Percentiles rank a stretch among this genome's conserved stretches.
Evolutionary conservation across 345 rosid genomes (phyloP).

Genomic region (Cardiospermum halicacabum): DNA sequence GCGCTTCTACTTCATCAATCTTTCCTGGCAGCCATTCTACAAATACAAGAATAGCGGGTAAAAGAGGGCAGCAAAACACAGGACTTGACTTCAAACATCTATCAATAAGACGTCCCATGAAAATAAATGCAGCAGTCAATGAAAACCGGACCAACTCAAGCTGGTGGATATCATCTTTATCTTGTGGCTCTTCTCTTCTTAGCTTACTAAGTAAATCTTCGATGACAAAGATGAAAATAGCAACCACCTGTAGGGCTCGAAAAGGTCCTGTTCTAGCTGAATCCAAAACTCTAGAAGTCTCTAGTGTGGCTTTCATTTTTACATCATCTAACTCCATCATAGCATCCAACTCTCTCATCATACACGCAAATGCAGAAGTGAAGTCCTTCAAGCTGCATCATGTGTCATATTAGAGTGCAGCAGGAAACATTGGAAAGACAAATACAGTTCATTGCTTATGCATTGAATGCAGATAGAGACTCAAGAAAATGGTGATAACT

Average conservation of each 20-base stretch:
- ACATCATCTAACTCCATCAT: constrained; percentile 48
- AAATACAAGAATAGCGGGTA: constrained; percentile 70
- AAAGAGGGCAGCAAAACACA: constrained; percentile 50
- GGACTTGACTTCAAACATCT: constrained; percentile 49
- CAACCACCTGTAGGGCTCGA: constrained; percentile 59
- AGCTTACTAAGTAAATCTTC: constrained; percentile 30
- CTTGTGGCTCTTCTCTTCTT: constrained; percentile 23
- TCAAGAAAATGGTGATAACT: background rate
- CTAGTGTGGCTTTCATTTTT: constrained; percentile 40
- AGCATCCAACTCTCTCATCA: constrained; percentile 52
- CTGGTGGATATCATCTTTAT: constrained; percentile 20
- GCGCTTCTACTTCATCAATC: constrained; percentile 38
- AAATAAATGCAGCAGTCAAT: constrained; percentile 38
- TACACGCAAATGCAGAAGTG: constrained; percentile 55
- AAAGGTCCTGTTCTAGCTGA: constrained; percentile 63
- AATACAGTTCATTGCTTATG: background rate
- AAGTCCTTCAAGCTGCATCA: constrained; percentile 64
- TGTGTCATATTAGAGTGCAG: background rate
- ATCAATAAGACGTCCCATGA: constrained; percentile 67
- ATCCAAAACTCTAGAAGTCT: constrained; percentile 59
- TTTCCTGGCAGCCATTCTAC: constrained; percentile 58
- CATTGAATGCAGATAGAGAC: background rate
- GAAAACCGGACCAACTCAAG: constrained; percentile 33
- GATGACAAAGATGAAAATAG: constrained; percentile 57
- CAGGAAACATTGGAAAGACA: constrained; percentile 19